phyloP scores from a whole-genome alignment of 345 rosid species.

The Eucalyptus pauciflora region DNA sequence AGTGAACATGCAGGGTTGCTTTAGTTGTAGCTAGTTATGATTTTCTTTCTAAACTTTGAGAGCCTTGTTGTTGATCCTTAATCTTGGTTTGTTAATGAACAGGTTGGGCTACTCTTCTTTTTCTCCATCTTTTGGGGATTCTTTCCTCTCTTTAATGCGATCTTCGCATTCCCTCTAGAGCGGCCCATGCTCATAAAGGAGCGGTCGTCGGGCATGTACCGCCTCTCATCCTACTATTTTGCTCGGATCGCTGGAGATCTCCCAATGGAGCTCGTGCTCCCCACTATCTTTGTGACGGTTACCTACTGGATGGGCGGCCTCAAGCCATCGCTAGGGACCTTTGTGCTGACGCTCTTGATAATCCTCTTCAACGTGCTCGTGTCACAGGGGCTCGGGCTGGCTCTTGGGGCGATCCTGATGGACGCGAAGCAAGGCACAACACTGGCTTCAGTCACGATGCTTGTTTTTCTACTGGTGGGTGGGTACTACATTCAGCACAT shows the following conservation, averaged over 20 bases:
- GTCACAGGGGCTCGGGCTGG: constrained; percentile 79
- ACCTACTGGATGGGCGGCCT: constrained; percentile 98
- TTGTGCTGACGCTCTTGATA: constrained; percentile 48
- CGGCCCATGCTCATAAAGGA: constrained; percentile 83
- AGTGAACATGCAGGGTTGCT: not conserved
- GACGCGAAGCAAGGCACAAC: constrained; percentile 80
- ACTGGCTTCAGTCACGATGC: constrained; percentile 74
- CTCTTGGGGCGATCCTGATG: constrained; percentile 77
- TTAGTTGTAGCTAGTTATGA: not conserved
- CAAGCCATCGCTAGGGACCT: constrained; percentile 59
- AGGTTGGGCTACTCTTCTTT: constrained; percentile 88
- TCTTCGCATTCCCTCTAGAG: constrained; percentile 85
- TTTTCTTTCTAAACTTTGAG: not conserved
- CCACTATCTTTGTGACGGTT: constrained; percentile 58
- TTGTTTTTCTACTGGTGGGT: constrained; percentile 69
- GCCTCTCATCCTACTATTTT: constrained; percentile 75
- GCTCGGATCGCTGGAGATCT: constrained; percentile 75
- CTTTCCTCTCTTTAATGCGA: constrained; percentile 74
- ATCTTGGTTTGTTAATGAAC: not conserved
- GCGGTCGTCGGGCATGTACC: constrained; percentile 83
- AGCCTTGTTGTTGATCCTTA: not conserved
- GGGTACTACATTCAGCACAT: constrained; percentile 91
- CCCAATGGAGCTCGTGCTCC: constrained; percentile 94
- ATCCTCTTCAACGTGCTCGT: constrained; percentile 73
- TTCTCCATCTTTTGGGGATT: constrained; percentile 94